These are phyloP conservation scores for Scheffersomyces segobiensis DNA, from an alignment of 1,139 yeast genomes.

Conservation along the genomic window DNA sequence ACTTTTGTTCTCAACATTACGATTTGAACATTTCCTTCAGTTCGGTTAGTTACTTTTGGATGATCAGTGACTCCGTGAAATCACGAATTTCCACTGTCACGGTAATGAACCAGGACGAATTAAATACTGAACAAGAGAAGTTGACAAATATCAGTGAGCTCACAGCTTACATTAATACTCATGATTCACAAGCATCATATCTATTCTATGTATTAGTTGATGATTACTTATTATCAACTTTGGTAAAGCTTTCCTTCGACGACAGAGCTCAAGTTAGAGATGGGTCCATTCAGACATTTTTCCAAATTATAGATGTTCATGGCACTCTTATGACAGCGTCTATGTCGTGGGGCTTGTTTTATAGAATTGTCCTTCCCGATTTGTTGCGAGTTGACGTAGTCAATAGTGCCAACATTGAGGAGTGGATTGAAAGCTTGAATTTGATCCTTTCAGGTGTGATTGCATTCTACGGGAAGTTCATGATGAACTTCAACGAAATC, in stretches of 20 bases:
- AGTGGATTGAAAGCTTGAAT: slow-evolving; percentile 58
- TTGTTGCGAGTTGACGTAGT: slow-evolving; percentile 18
- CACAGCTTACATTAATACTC: slow-evolving; percentile 6
- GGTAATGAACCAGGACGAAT: slow-evolving; percentile 1
- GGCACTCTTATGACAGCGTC: slow-evolving; percentile 52
- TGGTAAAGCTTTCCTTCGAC: slow-evolving; percentile 66
- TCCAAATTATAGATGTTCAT: slow-evolving; percentile 80
- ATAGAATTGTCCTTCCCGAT: slow-evolving; percentile 47
- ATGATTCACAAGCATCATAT: slow-evolving; percentile 3
- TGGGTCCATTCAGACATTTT: slow-evolving; percentile 86
- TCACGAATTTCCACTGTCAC: slow-evolving; percentile 16
- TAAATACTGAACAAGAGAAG: slow-evolving; percentile 16
- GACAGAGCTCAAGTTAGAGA: slow-evolving; percentile 78
- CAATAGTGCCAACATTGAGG: slow-evolving; percentile 25
- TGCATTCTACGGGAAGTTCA: slow-evolving; percentile 47
- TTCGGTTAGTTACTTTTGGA: slow-evolving; percentile 89
- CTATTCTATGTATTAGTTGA: slow-evolving; percentile 46
- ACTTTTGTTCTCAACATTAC: slow-evolving; percentile 66
- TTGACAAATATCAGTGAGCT: slow-evolving; percentile 18
- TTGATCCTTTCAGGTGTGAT: slow-evolving; percentile 62
- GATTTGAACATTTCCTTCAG: slow-evolving; percentile 89
- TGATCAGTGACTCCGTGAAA: slow-evolving; percentile 74
- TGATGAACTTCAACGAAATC: slow-evolving; percentile 26
- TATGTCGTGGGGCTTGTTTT: slow-evolving; percentile 58
- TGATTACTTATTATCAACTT: slow-evolving; percentile 60